These are phyloP conservation scores for Lentinula sp. DNA, from an alignment of 768 basidiomycete species.

Conservation along the genomic window DNA sequence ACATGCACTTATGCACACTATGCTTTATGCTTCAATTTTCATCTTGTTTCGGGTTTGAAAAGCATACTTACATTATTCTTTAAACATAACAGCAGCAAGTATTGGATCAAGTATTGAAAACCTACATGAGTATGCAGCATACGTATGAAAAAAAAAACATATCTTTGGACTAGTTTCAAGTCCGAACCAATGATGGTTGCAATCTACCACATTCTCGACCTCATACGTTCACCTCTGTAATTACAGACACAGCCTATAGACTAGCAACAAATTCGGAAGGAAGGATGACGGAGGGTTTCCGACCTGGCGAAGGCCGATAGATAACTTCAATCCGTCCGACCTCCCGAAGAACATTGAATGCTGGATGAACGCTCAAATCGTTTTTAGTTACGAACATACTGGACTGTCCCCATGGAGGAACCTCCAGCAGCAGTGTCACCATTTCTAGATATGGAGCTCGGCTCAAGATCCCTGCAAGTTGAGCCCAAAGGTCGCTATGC, in stretches of 20 bases:
- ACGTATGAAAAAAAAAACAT: background rate
- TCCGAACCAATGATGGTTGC: too few species aligned
- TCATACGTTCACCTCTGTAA: too few species aligned
- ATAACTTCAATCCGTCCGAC: background rate
- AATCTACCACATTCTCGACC: too few species aligned
- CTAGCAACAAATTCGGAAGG: background rate
- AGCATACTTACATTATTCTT: background rate
- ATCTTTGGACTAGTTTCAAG: background rate
- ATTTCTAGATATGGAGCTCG: background rate
- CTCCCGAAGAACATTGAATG: background rate
- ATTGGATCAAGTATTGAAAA: background rate
- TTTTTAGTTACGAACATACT: background rate
- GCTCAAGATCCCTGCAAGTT: background rate
- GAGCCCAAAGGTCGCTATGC: background rate
- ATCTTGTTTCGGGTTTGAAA: background rate
- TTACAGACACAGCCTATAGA: background rate
- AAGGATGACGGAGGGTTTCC: background rate
- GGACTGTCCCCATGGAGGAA: background rate
- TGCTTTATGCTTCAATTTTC: background rate
- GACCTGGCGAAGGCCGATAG: background rate
- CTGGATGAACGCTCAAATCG: background rate
- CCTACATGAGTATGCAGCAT: background rate
- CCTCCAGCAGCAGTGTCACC: background rate
- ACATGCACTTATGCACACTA: constrained; percentile 1
- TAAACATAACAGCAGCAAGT: background rate